phyloP scores from a whole-genome alignment of 768 basidiomycete species.

The Baorangia bicolor region DNA sequence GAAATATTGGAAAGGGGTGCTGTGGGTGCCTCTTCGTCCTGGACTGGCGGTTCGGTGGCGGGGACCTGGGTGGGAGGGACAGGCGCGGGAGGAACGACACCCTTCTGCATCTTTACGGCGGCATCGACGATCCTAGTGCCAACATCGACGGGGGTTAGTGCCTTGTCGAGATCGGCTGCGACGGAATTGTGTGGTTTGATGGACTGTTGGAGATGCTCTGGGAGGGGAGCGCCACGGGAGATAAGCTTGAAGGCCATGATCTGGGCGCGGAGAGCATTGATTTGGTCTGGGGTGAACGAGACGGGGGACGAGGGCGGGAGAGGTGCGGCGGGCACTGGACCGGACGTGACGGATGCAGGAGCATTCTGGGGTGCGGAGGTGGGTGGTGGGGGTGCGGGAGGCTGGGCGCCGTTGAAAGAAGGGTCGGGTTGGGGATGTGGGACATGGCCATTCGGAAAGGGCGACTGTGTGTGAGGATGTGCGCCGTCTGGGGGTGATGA shows the following conservation, averaged over 20 bases:
- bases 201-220: slow-evolving; percentile 67
- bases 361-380: slow-evolving; percentile 30
- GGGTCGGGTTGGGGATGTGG: slow-evolving; percentile 25
- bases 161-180: slow-evolving; percentile 62
- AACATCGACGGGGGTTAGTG: slow-evolving; percentile 59
- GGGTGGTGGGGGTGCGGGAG: slow-evolving; percentile 27
- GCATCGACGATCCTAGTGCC: slow-evolving; percentile 67
- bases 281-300: slow-evolving; percentile 76
- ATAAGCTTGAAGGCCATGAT: slow-evolving; percentile 81
- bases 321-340: slow-evolving; percentile 50
- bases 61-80: slow-evolving; percentile 13
- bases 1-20: slow-evolving; percentile 40
- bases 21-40: slow-evolving; percentile 53
- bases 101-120: slow-evolving; percentile 72
- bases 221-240: slow-evolving; percentile 61
- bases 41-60: slow-evolving; percentile 38
- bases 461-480: slow-evolving; percentile 32
- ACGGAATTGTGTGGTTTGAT: slow-evolving; percentile 64
- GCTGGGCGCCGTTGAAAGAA: slow-evolving; percentile 24
- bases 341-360: slow-evolving; percentile 43
- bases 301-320: slow-evolving; percentile 68
- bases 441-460: slow-evolving; percentile 48
- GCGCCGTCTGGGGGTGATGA: slow-evolving; percentile 32
- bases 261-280: slow-evolving; percentile 73
- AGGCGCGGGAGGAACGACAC: slow-evolving; percentile 32